Conservation (phyloP, 257 asterid species). For the Fraxinus anomala region DNA sequence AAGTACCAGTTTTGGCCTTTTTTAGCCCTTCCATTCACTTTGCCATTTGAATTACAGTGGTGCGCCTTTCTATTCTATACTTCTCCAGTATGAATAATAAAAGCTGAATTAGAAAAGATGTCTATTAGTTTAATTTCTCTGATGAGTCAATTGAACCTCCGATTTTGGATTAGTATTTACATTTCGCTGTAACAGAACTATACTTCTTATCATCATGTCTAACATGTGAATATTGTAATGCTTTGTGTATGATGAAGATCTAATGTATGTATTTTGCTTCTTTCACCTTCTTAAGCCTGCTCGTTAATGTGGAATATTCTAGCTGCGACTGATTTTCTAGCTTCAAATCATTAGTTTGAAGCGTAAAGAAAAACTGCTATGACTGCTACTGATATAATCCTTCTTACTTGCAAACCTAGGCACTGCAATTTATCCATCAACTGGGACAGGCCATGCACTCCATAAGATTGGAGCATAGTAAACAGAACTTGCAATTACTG, state of each 20-base stretch:
- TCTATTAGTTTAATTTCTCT: neutral
- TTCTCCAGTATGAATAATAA: neutral
- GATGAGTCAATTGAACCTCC: neutral
- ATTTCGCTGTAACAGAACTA: neutral
- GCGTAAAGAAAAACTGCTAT: conserved; percentile 1
- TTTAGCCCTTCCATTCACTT: neutral
- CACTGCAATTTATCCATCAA: conserved; percentile 68
- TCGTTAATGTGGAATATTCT: conserved; percentile 16
- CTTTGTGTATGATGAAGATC: conserved; percentile 1
- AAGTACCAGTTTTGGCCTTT: neutral
- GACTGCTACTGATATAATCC: conserved; percentile 29
- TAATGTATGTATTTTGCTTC: neutral
- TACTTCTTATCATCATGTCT: neutral
- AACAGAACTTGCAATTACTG: conserved; percentile 57
- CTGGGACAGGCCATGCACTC: conserved; percentile 90
- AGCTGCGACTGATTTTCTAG: conserved; percentile 14
- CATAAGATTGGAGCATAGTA: conserved; percentile 40
- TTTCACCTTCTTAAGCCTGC: conserved; percentile 6
- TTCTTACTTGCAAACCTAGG: conserved; percentile 48
- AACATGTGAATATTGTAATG: conserved; percentile 4
- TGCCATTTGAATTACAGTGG: neutral
- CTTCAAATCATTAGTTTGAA: neutral
- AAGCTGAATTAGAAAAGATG: neutral
- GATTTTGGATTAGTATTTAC: neutral
- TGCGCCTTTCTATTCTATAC: neutral